A percentile compares a stretch with the other conserved stretches of the same genome.
phyloP scores from a whole-genome alignment of 495 filamentous ascomycete genomes.

The Hypomontagnella submonticulosa region DNA sequence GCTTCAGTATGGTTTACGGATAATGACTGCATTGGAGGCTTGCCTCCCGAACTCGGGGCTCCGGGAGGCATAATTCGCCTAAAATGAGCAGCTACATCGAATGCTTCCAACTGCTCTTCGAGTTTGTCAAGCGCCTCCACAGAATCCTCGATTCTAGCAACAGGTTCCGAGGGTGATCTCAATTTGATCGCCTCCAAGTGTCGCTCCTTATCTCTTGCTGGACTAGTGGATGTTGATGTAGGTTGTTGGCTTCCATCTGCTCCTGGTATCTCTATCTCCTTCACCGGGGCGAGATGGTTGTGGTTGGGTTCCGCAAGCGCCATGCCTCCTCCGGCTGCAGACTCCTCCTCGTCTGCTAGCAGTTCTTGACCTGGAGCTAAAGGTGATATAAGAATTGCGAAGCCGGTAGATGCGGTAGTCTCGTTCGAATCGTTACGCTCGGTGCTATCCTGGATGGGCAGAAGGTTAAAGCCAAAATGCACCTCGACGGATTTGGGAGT shows the following conservation, averaged over 20 bases:
- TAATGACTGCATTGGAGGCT: constrained; percentile 31
- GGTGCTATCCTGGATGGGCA: constrained; percentile 40
- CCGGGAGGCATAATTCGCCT: constrained; percentile 52
- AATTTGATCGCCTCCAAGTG: constrained; percentile 11
- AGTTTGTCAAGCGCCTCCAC: constrained; percentile 74
- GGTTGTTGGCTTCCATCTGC: constrained; percentile 8
- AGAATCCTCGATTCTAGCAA: constrained; percentile 73
- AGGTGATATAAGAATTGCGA: constrained; percentile 38
- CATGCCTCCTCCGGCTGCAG: constrained; percentile 21
- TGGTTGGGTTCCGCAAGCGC: constrained; percentile 31
- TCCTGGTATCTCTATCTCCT: constrained; percentile 12
- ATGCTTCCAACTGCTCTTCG: constrained; percentile 71
- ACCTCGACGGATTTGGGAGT: constrained; percentile 43
- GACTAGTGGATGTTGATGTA: constrained; percentile 24
- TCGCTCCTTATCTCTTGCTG: constrained; percentile 29
- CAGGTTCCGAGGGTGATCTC: constrained; percentile 49
- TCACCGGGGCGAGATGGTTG: constrained; percentile 27
- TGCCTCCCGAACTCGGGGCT: constrained; percentile 27
- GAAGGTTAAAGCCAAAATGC: constrained; percentile 60
- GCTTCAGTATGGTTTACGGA: constrained; percentile 16
- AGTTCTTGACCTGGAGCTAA: constrained; percentile 33
- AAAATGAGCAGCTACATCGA: constrained; percentile 57
- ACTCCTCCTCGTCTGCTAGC: constrained; percentile 10
- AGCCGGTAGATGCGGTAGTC: constrained; percentile 10
- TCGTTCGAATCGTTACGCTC: constrained; percentile 15